Evolutionary conservation across 306 rosid genomes (phyloP), one percentile per base, ranked within the genome.

Genomic region (Vicia faba): DNA sequence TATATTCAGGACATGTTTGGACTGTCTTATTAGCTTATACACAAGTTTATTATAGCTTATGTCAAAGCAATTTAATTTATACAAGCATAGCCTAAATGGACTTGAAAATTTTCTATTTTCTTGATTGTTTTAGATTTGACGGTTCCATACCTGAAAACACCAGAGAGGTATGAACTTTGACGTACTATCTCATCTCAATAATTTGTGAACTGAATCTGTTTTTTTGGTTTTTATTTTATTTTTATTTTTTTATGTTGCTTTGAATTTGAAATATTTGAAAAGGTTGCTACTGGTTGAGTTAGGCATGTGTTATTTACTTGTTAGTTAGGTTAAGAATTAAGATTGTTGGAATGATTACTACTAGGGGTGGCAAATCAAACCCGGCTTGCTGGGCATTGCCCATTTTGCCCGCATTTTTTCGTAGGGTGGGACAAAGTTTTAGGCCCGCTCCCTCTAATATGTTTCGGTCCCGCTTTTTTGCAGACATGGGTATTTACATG

Each of bases 101-200:
- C 36, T 48, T n/a, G n/a, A 40, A 51, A 11, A 0, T 10, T 19
- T 20, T 48, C 9, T 5, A 7, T 8, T 49, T 29, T 19, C 63
- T 19, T 31, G 2, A 8, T 35, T 73, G 65, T 58, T 48, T 73
- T 49, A 93, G 98, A 93, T 88, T 66, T 93, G 80, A 74, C 82
- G 15, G 77, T 84, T 82, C 96, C 91, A 5, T 87, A 88, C 74
- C 63, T 89, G 77, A 93, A 87, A 84, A 86, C 93, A 25, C 88
- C 96, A 2, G 93, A 89, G 76, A 88, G 98, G 98, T 93, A 86
- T 60, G 82, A 5, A 66, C 18, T 67, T 84, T 64, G 81, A 10
- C 64, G 13, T 67, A 11, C 77, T 68, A 50, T 71, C 36, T 64
- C 16, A 8, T 77, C 69, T 48, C 43, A 41, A 66, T 68, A 39